Evolutionary conservation across 192 early-diverging fungal species (phyloP).

Genomic region (Globomyces pollinis-pini): DNA sequence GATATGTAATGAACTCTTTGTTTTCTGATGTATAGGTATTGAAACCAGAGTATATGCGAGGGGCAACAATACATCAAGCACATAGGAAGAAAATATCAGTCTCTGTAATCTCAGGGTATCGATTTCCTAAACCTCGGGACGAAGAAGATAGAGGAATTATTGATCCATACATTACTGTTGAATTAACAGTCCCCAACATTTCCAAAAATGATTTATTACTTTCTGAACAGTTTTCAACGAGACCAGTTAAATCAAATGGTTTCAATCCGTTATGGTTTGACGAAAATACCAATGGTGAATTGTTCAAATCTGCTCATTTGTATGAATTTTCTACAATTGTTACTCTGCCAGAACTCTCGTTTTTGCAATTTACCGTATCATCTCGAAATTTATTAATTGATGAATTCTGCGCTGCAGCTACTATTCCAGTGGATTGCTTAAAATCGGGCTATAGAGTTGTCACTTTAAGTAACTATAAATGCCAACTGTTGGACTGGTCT

Average conservation of each 20-base stretch:
- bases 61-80: no score
- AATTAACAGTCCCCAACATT: constrained; percentile 30
- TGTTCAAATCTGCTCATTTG: neutral
- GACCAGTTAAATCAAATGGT: neutral
- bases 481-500: neutral
- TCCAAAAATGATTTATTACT: neutral
- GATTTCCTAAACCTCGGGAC: constrained; percentile 43
- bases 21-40: constrained; percentile 12
- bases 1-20: constrained; percentile 61
- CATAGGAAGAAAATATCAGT: neutral
- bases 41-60: neutral
- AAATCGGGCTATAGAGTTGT: neutral
- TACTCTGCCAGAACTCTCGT: neutral
- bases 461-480: neutral
- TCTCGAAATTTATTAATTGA: neutral
- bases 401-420: neutral
- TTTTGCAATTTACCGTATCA: neutral
- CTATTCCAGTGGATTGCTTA: neutral
- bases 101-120: constrained; percentile 61
- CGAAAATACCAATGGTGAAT: no score
- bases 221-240: neutral
- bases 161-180: constrained; percentile 57
- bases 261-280: constrained; percentile 45
- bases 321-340: neutral
- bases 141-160: constrained; percentile 14